Conservation (phyloP, 805 yeast species). For the Kazachstania martiniae region DNA sequence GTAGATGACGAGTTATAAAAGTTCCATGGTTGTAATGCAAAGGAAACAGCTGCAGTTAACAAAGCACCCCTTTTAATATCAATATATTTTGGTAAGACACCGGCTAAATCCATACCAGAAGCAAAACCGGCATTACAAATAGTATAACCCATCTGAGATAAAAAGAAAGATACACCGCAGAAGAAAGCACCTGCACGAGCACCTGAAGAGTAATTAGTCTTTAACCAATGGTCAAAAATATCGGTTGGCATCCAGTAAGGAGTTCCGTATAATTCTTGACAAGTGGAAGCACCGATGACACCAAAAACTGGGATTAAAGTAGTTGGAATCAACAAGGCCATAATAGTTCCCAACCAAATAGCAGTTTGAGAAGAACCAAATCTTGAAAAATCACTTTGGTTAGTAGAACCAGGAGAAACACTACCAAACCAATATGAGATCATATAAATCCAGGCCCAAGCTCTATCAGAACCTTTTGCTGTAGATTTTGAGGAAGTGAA, state of each 20-base stretch:
- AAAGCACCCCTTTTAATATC: constrained; percentile 33
- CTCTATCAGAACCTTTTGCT: constrained; percentile 28
- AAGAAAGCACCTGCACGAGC: constrained; percentile 33
- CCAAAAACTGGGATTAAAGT: constrained; percentile 36
- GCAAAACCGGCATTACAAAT: constrained; percentile 31
- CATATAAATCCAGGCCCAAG: constrained; percentile 35
- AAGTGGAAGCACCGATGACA: constrained; percentile 33
- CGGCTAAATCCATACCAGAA: constrained; percentile 37
- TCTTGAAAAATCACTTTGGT: constrained; percentile 33
- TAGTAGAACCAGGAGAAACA: constrained; percentile 32
- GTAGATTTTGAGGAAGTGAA: constrained; percentile 22
- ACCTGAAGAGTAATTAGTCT: constrained; percentile 24
- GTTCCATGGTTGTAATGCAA: constrained; percentile 31
- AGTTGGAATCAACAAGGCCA: constrained; percentile 29
- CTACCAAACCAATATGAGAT: constrained; percentile 34
- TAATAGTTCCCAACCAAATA: constrained; percentile 26
- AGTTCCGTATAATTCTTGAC: constrained; percentile 27
- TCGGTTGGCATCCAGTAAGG: constrained; percentile 31
- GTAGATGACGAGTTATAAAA: constrained; percentile 29
- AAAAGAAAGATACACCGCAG: constrained; percentile 29
- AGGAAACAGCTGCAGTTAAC: constrained; percentile 27
- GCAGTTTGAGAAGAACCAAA: constrained; percentile 27
- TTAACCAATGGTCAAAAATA: constrained; percentile 24
- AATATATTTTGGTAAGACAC: constrained; percentile 30
- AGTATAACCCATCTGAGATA: constrained; percentile 32